Conservation (phyloP, 2,329 filamentous ascomycete genomes). For the Botrytis galanthina region DNA sequence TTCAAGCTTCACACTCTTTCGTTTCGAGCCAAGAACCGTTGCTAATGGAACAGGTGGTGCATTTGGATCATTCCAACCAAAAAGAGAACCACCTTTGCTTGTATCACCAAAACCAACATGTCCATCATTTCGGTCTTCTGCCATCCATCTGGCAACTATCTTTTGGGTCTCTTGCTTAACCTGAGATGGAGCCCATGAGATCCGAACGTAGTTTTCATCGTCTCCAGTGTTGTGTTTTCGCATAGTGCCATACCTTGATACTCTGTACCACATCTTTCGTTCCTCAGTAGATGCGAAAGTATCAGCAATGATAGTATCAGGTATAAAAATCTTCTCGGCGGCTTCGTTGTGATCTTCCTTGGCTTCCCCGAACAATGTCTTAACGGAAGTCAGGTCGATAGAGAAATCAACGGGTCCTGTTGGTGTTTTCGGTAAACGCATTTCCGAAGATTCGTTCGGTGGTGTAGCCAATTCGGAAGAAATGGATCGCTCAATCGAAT, state of each 20-base stretch:
- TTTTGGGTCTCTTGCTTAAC: conserved; percentile 54
- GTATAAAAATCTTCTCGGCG: conserved; percentile 33
- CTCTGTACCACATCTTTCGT: conserved; percentile 63
- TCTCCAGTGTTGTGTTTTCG: conserved; percentile 56
- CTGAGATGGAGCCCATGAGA: conserved; percentile 56
- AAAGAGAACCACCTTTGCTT: conserved; percentile 51
- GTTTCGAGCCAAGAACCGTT: conserved; percentile 30
- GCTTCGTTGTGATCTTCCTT: conserved; percentile 24
- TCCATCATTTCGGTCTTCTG: conserved; percentile 59
- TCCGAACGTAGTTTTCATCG: conserved; percentile 57
- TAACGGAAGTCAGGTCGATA: conserved; percentile 31
- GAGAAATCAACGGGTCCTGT: conserved; percentile 31
- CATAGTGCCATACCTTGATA: conserved; percentile 59
- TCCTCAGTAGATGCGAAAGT: conserved; percentile 55
- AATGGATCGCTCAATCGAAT: neutral
- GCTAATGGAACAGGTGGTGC: conserved; percentile 50
- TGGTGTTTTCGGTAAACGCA: conserved; percentile 7
- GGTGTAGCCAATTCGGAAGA: neutral
- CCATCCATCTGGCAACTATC: conserved; percentile 64
- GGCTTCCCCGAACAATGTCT: conserved; percentile 34
- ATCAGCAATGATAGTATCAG: conserved; percentile 41
- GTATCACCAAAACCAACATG: conserved; percentile 47
- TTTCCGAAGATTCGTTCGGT: neutral
- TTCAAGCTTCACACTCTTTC: conserved; percentile 26
- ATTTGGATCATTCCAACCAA: conserved; percentile 58